Percentiles rank a stretch among this genome's conserved stretches.
These are phyloP conservation scores for Saturnispora sanitii DNA, from an alignment of 805 yeast species.

Conservation along the genomic window DNA sequence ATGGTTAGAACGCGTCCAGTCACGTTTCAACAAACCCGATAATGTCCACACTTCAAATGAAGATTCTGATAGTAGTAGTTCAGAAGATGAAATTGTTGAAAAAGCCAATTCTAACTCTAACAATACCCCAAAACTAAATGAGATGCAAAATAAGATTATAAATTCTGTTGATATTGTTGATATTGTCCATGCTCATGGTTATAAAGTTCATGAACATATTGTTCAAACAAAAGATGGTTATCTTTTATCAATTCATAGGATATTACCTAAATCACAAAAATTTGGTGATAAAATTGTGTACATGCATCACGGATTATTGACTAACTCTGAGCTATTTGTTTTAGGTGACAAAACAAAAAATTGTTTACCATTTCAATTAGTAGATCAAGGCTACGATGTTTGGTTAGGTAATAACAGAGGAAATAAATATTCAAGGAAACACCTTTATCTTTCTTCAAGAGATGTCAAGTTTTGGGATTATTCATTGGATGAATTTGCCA, in stretches of 20 bases:
- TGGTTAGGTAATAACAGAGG: conserved; percentile 93
- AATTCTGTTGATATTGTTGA: conserved; percentile 25
- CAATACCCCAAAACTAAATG: not conserved
- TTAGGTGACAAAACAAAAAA: conserved; percentile 34
- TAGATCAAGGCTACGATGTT: conserved; percentile 80
- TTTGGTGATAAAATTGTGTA: conserved; percentile 40
- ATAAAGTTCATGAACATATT: conserved; percentile 64
- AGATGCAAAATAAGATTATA: conserved; percentile 15
- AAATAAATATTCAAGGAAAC: conserved; percentile 84
- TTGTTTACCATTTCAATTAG: conserved; percentile 61
- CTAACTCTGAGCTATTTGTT: conserved; percentile 66
- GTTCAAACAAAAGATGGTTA: conserved; percentile 74
- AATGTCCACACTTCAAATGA: conserved; percentile 10
- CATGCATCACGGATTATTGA: conserved; percentile 82
- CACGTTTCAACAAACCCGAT: conserved; percentile 16
- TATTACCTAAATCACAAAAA: conserved; percentile 26
- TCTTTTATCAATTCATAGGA: conserved; percentile 65
- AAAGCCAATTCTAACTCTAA: no score
- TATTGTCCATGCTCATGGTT: conserved; percentile 38
- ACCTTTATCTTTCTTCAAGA: conserved; percentile 33
- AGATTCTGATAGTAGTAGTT: not conserved
- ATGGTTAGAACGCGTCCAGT: conserved; percentile 11
- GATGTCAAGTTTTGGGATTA: conserved; percentile 73
- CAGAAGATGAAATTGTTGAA: not conserved
- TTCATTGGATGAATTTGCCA: conserved; percentile 83